Conservation (phyloP, 2,329 filamentous ascomycete genomes). For the Colletotrichum liriopes region DNA sequence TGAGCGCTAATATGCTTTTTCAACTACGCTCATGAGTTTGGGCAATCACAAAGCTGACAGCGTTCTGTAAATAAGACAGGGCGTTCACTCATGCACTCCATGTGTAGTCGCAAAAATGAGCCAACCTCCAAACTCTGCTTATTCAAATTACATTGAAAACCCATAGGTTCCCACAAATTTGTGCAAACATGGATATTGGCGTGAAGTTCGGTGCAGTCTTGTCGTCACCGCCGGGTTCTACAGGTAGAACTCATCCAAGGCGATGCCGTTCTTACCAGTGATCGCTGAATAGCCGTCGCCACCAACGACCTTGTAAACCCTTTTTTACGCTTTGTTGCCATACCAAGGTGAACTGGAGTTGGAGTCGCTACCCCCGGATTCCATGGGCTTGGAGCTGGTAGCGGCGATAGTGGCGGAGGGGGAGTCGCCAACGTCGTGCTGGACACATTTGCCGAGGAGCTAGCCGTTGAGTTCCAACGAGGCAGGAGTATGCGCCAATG, state of each 20-base stretch:
- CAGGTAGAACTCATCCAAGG: neutral
- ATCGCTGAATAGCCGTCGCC: neutral
- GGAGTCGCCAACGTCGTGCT: neutral
- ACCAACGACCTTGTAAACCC: neutral
- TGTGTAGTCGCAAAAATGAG: neutral
- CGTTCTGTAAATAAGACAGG: neutral
- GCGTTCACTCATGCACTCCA: neutral
- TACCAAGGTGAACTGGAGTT: neutral
- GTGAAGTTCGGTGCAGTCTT: neutral
- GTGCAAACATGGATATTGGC: neutral
- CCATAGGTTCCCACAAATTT: neutral
- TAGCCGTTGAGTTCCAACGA: neutral
- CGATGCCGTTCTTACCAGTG: neutral
- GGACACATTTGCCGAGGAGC: neutral
- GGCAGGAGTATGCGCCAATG: neutral
- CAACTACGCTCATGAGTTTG: too few relatives aligned
- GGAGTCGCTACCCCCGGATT: neutral
- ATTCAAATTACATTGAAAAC: neutral
- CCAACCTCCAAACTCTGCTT: neutral
- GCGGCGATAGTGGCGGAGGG: neutral
- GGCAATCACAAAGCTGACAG: too few relatives aligned
- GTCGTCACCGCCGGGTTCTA: neutral
- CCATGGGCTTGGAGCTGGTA: neutral
- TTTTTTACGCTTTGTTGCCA: neutral
- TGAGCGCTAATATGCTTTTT: too few relatives aligned